Evolutionary conservation across 345 rosid species (phyloP), one percentile per base, ranked within the genome.

Genomic region (Euphorbia tirucalli): DNA sequence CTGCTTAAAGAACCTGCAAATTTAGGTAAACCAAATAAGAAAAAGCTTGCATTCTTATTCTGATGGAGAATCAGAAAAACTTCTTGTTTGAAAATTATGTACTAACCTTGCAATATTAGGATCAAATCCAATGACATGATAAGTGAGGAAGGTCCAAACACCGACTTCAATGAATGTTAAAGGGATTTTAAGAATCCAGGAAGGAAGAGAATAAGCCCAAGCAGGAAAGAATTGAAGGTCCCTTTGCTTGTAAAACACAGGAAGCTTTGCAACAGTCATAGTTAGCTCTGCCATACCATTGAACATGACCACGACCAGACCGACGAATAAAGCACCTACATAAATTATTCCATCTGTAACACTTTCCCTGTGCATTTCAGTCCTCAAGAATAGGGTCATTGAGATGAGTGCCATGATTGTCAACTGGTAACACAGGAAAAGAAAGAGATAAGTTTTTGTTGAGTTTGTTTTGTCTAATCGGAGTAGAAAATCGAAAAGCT

Each of bases 171-270:
- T 16, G 11, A 79, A 27, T 19, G 76, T 41, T 3, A 75, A n/a
- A 4, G 79, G 82, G 31, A 71, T 61, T 52, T 58, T 46, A 50
- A 79, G 63, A 71, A 74, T 32, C 55, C 72, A 66, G 6, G 61
- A 39, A 0, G 82, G 76, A 41, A 69, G 49, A 14, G 72, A 69
- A 43, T 87, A 90, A 4, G 86, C 83, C 97, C 97, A 92, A 5
- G 92, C 50, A 30, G 97, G 96, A 77, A 74, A 90, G 82, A 90
- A 92, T 30, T 80, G 81, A 7, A 84, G 84, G 65, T 87, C 93
- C 70, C 94, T 80, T 79, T 90, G 93, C 77, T 90, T 92, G 85
- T 84, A 92, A 69, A 92, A 92, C 65, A 90, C 87, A 8, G 94
- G 90, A 80, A 93, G 98, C 77, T 85, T 93, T 46, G 76, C 82